Evolutionary conservation across 495 filamentous ascomycete species (phyloP).

Genomic region (Talaromyces wortmannii): DNA sequence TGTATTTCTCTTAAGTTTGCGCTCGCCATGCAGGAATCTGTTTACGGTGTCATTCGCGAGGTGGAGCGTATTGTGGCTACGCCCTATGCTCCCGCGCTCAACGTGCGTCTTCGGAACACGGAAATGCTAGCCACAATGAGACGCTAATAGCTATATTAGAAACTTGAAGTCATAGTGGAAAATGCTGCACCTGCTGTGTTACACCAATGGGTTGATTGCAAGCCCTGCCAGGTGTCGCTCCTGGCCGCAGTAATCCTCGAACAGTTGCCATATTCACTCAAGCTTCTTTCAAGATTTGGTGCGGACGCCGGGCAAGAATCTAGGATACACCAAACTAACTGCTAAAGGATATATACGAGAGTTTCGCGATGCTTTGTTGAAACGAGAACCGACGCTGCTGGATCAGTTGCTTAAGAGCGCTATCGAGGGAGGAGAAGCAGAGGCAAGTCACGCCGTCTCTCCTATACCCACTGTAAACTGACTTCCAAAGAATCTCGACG

Average conservation of each 20-base stretch:
- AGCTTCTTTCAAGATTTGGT: slow-evolving; percentile 35
- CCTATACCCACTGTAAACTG: not conserved
- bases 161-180: slow-evolving; percentile 25
- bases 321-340: not conserved
- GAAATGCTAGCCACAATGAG: slow-evolving; percentile 2
- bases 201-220: slow-evolving; percentile 32
- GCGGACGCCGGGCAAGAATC: slow-evolving; percentile 1
- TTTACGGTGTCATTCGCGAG: slow-evolving; percentile 11
- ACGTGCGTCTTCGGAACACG: slow-evolving; percentile 15
- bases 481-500: slow-evolving; percentile 22
- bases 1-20: not conserved
- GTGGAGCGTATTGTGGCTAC: slow-evolving; percentile 35
- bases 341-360: not conserved
- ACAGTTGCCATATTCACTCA: slow-evolving; percentile 34
- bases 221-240: slow-evolving; percentile 37
- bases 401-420: slow-evolving; percentile 33
- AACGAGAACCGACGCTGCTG: slow-evolving; percentile 31
- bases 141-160: slow-evolving; percentile 20
- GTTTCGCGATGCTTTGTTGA: slow-evolving; percentile 34
- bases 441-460: slow-evolving; percentile 19
- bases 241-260: slow-evolving; percentile 38
- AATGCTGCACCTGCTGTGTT: slow-evolving; percentile 10
- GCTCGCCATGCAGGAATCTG: not conserved
- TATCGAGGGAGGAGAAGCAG: slow-evolving; percentile 15
- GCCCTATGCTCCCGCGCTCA: slow-evolving; percentile 34